Conservation (phyloP, 495 filamentous ascomycete species). For the Penicillium dipodomyicola region DNA sequence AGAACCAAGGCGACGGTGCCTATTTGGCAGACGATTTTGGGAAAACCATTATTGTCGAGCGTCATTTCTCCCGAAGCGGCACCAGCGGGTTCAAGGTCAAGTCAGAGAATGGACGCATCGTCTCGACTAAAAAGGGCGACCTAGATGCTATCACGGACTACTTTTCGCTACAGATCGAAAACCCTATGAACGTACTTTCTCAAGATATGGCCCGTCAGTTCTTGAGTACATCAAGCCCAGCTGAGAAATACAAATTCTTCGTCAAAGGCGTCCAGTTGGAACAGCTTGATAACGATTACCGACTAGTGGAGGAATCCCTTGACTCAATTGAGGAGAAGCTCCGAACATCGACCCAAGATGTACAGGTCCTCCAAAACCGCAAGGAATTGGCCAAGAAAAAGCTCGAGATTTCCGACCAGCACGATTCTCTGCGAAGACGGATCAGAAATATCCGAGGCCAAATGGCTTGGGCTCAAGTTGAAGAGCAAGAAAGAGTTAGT, state of each 20-base stretch:
- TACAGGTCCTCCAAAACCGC: slow-evolving; percentile 44
- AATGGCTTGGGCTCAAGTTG: slow-evolving; percentile 73
- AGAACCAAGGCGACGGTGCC: slow-evolving; percentile 81
- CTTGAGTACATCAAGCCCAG: slow-evolving; percentile 74
- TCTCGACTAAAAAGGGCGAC: slow-evolving; percentile 81
- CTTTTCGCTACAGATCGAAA: slow-evolving; percentile 91
- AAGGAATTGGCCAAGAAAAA: slow-evolving; percentile 49
- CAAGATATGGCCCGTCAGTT: slow-evolving; percentile 96
- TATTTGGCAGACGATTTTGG: slow-evolving; percentile 84
- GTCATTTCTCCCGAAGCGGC: slow-evolving; percentile 77
- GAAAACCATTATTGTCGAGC: slow-evolving; percentile 82
- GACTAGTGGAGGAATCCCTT: slow-evolving; percentile 65
- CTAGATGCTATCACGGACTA: slow-evolving; percentile 93
- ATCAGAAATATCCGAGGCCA: slow-evolving; percentile 53
- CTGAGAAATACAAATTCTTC: slow-evolving; percentile 95
- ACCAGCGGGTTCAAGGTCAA: slow-evolving; percentile 86
- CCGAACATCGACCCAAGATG: slow-evolving; percentile 44
- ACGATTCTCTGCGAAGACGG: slow-evolving; percentile 53
- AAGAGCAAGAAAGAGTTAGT: slow-evolving; percentile 50
- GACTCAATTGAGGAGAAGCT: slow-evolving; percentile 68
- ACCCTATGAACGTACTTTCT: slow-evolving; percentile 95
- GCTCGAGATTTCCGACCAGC: slow-evolving; percentile 56
- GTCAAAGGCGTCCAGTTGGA: slow-evolving; percentile 93
- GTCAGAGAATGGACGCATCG: slow-evolving; percentile 60
- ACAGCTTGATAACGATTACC: slow-evolving; percentile 87